Percentiles rank a stretch among this genome's conserved stretches.
Evolutionary conservation across 805 yeast genomes (phyloP).

Genomic region (Candida sphagnicola): DNA sequence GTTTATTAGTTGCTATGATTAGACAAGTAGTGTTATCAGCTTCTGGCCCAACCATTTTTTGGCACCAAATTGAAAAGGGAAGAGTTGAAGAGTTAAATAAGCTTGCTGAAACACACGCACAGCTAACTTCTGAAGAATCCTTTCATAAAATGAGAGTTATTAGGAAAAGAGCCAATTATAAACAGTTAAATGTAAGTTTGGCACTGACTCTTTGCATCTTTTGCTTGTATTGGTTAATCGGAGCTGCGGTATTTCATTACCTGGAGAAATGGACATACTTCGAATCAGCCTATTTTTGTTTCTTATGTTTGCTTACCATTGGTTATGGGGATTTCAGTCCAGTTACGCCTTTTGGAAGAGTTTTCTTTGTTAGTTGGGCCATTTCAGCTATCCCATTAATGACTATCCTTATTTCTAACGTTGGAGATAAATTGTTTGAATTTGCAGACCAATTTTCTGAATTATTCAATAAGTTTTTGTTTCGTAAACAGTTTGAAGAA

Average conservation of each 20-base stretch:
- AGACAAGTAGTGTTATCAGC: conserved; percentile 60
- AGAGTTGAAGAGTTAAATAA: conserved; percentile 31
- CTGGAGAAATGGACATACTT: conserved; percentile 74
- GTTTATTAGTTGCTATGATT: conserved; percentile 68
- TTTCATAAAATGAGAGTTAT: conserved; percentile 56
- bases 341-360: conserved; percentile 55
- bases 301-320: conserved; percentile 70
- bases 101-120: conserved; percentile 10
- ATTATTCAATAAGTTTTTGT: conserved; percentile 6
- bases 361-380: conserved; percentile 78
- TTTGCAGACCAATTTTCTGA: conserved; percentile 13
- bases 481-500: conserved; percentile 5
- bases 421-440: conserved; percentile 58
- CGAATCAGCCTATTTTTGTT: conserved; percentile 69
- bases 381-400: conserved; percentile 79
- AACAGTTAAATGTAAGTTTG: conserved; percentile 39
- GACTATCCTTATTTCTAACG: conserved; percentile 72
- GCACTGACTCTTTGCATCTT: conserved; percentile 41
- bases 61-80: conserved; percentile 58
- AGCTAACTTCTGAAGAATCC: conserved; percentile 40
- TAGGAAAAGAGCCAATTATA: conserved; percentile 34
- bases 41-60: conserved; percentile 57
- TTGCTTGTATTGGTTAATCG: conserved; percentile 63
- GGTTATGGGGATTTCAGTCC: conserved; percentile 85
- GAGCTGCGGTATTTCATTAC: conserved; percentile 59